These are phyloP conservation scores for Starmerella etchellsii DNA, from an alignment of 805 yeast genomes.

Conservation along the genomic window DNA sequence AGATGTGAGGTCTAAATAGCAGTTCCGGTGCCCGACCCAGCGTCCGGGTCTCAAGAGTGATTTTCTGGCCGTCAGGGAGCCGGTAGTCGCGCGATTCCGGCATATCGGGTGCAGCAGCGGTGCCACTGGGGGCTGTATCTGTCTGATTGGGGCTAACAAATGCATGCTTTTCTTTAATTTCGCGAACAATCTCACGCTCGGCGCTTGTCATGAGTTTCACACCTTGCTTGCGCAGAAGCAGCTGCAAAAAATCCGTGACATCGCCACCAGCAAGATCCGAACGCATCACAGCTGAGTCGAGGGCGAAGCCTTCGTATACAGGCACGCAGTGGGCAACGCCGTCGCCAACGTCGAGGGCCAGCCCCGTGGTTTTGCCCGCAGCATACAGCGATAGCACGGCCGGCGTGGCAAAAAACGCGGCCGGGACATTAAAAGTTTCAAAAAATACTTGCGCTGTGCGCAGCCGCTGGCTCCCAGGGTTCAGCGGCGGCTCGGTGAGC, in stretches of 20 bases:
- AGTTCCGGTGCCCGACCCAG: constrained; percentile 66
- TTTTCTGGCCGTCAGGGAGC: constrained; percentile 73
- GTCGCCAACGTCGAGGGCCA: constrained; percentile 84
- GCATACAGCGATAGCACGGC: constrained; percentile 79
- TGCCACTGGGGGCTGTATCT: neutral
- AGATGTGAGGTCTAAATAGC: constrained; percentile 63
- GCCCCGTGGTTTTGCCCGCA: constrained; percentile 80
- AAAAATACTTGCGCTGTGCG: constrained; percentile 51
- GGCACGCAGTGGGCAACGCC: constrained; percentile 85
- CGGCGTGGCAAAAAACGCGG: constrained; percentile 58
- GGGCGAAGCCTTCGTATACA: constrained; percentile 74
- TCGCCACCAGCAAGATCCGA: constrained; percentile 80
- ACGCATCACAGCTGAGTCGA: constrained; percentile 59
- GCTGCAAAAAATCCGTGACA: constrained; percentile 60
- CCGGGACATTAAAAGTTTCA: constrained; percentile 63
- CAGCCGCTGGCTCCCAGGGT: constrained; percentile 51
- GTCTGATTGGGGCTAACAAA: neutral
- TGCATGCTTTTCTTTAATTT: constrained; percentile 50
- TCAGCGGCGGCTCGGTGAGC: constrained; percentile 80
- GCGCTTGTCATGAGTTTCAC: constrained; percentile 51
- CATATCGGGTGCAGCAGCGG: neutral
- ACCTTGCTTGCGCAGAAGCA: constrained; percentile 60
- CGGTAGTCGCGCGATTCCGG: constrained; percentile 31
- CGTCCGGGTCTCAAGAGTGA: constrained; percentile 49
- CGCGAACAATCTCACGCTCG: constrained; percentile 69